Percentiles rank a stretch among this genome's conserved stretches.
Evolutionary conservation across 2,329 filamentous ascomycete species (phyloP).

Genomic region (Onygenales sp.): DNA sequence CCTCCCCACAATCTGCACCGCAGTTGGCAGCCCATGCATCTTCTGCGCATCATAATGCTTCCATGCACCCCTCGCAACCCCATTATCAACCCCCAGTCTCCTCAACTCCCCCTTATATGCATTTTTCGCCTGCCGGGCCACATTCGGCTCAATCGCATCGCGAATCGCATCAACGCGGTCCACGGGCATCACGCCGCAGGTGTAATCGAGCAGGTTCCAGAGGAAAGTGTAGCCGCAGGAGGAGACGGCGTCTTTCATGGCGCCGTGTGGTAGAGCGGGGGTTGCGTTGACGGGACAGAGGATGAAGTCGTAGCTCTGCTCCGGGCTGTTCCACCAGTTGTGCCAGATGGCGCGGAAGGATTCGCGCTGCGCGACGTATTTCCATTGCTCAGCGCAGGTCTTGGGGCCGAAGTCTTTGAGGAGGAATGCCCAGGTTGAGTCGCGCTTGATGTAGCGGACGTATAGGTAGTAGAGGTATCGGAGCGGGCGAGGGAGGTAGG

Average conservation of each 20-base stretch:
- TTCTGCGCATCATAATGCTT: conserved; percentile 70
- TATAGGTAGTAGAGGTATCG: conserved; percentile 84
- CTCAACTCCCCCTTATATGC: conserved; percentile 26
- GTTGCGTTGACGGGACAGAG: conserved; percentile 82
- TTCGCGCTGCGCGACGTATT: conserved; percentile 68
- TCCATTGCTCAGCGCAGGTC: conserved; percentile 70
- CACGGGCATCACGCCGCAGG: conserved; percentile 71
- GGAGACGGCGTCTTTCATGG: conserved; percentile 75
- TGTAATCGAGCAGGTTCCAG: conserved; percentile 89
- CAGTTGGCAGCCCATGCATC: conserved; percentile 84
- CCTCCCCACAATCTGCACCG: conserved; percentile 71
- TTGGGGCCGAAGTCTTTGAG: conserved; percentile 65
- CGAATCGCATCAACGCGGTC: conserved; percentile 71
- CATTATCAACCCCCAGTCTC: conserved; percentile 51
- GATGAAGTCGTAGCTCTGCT: conserved; percentile 67
- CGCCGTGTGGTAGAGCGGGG: conserved; percentile 75
- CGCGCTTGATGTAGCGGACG: conserved; percentile 72
- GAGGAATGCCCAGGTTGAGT: conserved; percentile 69
- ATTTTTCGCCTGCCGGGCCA: conserved; percentile 39
- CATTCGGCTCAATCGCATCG: conserved; percentile 44
- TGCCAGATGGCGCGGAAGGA: conserved; percentile 69
- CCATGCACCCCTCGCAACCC: conserved; percentile 72
- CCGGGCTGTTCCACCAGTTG: conserved; percentile 68
- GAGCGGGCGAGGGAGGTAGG: conserved; percentile 61
- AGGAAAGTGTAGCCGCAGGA: conserved; percentile 90